A percentile compares a stretch with the other conserved stretches of the same genome.
These are phyloP conservation scores for Lonicera japonica DNA, from an alignment of 129 eudicot species.

Conservation along the genomic window DNA sequence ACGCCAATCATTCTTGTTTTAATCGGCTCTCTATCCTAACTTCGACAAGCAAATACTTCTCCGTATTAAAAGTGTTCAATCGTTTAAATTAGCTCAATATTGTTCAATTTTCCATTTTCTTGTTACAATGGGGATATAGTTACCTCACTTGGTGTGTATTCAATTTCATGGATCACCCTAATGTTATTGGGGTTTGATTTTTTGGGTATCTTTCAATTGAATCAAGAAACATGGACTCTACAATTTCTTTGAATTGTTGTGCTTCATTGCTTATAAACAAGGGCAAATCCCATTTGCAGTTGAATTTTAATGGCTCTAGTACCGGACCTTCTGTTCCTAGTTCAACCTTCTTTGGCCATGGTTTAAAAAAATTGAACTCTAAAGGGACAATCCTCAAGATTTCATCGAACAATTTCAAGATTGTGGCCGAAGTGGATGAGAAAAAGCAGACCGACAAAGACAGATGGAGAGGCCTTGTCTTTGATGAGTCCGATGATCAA, in stretches of 20 bases:
- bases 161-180: no score
- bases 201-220: neutral
- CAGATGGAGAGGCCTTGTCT: conserved; percentile 56
- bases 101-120: no score
- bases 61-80: no score
- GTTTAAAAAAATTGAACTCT: conserved; percentile 21
- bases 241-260: neutral
- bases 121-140: no score
- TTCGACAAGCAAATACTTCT: neutral
- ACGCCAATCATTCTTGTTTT: neutral
- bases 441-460: conserved; percentile 46
- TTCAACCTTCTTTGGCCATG: conserved; percentile 30
- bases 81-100: no score
- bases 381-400: conserved; percentile 9
- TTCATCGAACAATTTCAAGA: conserved; percentile 16
- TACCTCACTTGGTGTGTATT: neutral
- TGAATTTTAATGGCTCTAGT: conserved; percentile 23
- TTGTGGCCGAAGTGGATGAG: conserved; percentile 42
- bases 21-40: neutral
- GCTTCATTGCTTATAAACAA: neutral
- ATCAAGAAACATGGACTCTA: neutral
- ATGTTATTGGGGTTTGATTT: no score
- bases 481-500: conserved; percentile 51
- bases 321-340: conserved; percentile 20
- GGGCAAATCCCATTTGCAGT: conserved; percentile 23